Percentiles rank a stretch among this genome's conserved stretches.
phyloP scores from a whole-genome alignment of 495 filamentous ascomycete genomes.

The Penicillium ucsense region DNA sequence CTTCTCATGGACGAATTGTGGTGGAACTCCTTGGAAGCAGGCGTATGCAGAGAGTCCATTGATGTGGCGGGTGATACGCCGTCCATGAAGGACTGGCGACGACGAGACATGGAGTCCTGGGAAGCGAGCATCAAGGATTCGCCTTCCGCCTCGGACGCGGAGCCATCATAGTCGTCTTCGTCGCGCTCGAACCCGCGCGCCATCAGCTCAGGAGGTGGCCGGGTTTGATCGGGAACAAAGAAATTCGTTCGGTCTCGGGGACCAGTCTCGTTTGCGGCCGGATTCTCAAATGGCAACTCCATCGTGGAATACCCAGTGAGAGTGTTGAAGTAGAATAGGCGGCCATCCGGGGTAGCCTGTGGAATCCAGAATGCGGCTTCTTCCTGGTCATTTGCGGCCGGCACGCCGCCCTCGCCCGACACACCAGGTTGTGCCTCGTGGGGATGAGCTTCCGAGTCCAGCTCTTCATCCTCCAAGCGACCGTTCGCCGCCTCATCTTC shows the following conservation, averaged over 20 bases:
- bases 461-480: conserved; percentile 50
- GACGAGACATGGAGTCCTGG: conserved; percentile 47
- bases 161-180: conserved; percentile 76
- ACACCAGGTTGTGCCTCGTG: conserved; percentile 47
- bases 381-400: conserved; percentile 59
- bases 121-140: conserved; percentile 50
- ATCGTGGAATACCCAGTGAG: conserved; percentile 86
- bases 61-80: conserved; percentile 83
- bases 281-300: conserved; percentile 89
- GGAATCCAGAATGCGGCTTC: conserved; percentile 97
- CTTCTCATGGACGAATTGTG: conserved; percentile 10
- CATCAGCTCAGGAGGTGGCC: conserved; percentile 87
- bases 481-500: conserved; percentile 66
- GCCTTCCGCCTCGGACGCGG: conserved; percentile 79
- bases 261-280: conserved; percentile 70
- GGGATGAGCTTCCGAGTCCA: conserved; percentile 52
- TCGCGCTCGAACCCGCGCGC: conserved; percentile 72
- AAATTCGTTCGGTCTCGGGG: conserved; percentile 82
- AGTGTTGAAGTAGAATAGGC: conserved; percentile 96
- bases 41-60: conserved; percentile 73
- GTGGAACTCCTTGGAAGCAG: conserved; percentile 21
- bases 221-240: conserved; percentile 78
- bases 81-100: conserved; percentile 58
- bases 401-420: conserved; percentile 52
- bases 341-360: conserved; percentile 87